Evolutionary conservation across 202 grass and related monocot genomes (phyloP).

Genomic region (Schoenoplectus triqueter): DNA sequence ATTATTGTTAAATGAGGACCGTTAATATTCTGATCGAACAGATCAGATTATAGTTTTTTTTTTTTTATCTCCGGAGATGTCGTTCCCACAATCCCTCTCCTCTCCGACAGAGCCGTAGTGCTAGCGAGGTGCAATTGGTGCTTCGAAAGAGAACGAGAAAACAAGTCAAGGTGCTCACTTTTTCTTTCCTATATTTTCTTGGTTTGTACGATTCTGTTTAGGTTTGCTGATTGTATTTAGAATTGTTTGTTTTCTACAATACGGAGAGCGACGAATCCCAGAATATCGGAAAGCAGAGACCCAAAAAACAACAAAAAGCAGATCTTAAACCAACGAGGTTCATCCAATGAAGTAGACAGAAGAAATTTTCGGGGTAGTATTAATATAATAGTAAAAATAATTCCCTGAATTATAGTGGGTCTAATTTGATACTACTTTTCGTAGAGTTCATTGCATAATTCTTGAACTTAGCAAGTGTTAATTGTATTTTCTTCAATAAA

Average conservation of each 20-base stretch:
- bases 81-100: no score
- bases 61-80: no score
- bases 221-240: background rate
- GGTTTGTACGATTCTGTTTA: background rate
- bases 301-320: background rate
- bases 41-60: no score
- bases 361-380: conserved; percentile 18
- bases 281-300: background rate
- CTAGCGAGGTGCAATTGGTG: background rate
- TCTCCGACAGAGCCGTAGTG: background rate
- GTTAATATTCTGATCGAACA: no score
- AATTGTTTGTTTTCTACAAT: background rate
- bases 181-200: background rate
- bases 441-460: background rate
- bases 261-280: background rate
- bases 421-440: background rate
- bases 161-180: background rate
- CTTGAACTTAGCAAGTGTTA: background rate
- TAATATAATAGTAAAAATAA: background rate
- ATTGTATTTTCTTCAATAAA: background rate
- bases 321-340: no score
- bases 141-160: background rate
- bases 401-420: background rate
- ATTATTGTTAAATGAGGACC: no score
- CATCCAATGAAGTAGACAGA: background rate